Percentiles rank a stretch among this genome's conserved stretches.
Evolutionary conservation across 1,284 basidiomycete species (phyloP).

Genomic region (Ganoderma lucidum): DNA sequence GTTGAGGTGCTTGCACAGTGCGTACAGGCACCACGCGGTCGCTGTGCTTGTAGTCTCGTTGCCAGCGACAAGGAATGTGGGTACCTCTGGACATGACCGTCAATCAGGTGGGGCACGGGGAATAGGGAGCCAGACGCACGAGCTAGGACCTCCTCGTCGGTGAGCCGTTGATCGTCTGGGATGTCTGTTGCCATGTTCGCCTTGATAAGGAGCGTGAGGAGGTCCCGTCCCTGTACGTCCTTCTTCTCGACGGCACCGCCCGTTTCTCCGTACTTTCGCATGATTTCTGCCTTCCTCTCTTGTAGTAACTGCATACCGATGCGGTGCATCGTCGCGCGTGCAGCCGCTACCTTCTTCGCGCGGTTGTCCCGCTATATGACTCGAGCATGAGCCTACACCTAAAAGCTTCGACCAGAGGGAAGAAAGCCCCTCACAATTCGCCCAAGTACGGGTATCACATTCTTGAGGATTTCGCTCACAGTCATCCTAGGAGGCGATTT

Average conservation of each 20-base stretch:
- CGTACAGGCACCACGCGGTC: slow-evolving; percentile 70
- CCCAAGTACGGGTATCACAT: slow-evolving; percentile 23
- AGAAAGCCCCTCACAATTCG: slow-evolving; percentile 24
- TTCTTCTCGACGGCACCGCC: slow-evolving; percentile 69
- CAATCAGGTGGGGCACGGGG: slow-evolving; percentile 24
- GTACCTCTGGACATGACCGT: slow-evolving; percentile 17
- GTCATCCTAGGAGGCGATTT: slow-evolving; percentile 9
- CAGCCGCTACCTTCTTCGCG: slow-evolving; percentile 19
- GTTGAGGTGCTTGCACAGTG: slow-evolving; percentile 60
- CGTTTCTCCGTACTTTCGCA: slow-evolving; percentile 59
- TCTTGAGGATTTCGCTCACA: slow-evolving; percentile 16
- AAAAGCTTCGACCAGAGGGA: not conserved
- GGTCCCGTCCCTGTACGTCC: slow-evolving; percentile 37
- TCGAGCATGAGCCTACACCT: not conserved
- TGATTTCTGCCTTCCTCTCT: slow-evolving; percentile 47
- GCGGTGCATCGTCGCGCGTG: slow-evolving; percentile 41
- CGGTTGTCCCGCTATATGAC: slow-evolving; percentile 4
- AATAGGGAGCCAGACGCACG: slow-evolving; percentile 47
- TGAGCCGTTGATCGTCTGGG: slow-evolving; percentile 51
- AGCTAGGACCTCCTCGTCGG: slow-evolving; percentile 62
- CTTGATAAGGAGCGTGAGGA: slow-evolving; percentile 48
- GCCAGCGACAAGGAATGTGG: slow-evolving; percentile 66
- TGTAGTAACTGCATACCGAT: slow-evolving; percentile 49
- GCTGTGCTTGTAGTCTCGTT: slow-evolving; percentile 70
- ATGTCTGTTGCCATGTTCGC: slow-evolving; percentile 58